Percentiles rank a stretch among this genome's conserved stretches.
These are phyloP conservation scores for Ustilago shanxiensis DNA, from an alignment of 1,284 basidiomycete species.

Conservation along the genomic window DNA sequence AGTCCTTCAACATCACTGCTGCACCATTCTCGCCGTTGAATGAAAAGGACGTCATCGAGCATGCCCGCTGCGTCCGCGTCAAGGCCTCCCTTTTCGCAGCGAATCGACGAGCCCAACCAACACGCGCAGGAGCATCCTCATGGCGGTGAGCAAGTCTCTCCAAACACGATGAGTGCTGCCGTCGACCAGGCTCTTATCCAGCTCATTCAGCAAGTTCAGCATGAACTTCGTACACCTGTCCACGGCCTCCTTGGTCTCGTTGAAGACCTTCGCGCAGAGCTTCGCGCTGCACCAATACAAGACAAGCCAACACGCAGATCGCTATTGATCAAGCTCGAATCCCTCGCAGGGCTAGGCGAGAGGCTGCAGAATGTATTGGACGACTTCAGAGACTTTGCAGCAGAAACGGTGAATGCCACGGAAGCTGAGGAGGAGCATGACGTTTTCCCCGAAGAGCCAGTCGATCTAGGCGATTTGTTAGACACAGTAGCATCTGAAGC, in stretches of 20 bases:
- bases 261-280: slow-evolving; percentile 31
- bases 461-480: slow-evolving; percentile 46
- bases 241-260: slow-evolving; percentile 49
- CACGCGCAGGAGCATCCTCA: slow-evolving; percentile 12
- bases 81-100: slow-evolving; percentile 27
- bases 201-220: slow-evolving; percentile 57
- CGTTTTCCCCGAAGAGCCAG: slow-evolving; percentile 32
- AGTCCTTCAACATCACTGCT: background rate
- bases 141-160: slow-evolving; percentile 32
- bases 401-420: slow-evolving; percentile 42
- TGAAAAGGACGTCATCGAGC: slow-evolving; percentile 4
- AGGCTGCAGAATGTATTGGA: slow-evolving; percentile 43
- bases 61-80: slow-evolving; percentile 13
- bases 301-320: slow-evolving; percentile 18
- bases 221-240: slow-evolving; percentile 56
- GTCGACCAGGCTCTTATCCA: slow-evolving; percentile 52
- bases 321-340: slow-evolving; percentile 31
- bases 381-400: slow-evolving; percentile 48
- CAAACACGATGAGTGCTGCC: slow-evolving; percentile 32
- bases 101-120: slow-evolving; percentile 19
- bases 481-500: slow-evolving; percentile 44
- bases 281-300: slow-evolving; percentile 13
- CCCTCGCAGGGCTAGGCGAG: slow-evolving; percentile 44
- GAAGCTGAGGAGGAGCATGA: slow-evolving; percentile 35
- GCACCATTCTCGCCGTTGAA: background rate